Evolutionary conservation across 768 basidiomycete species (phyloP).

Genomic region (Suillus luteus): DNA sequence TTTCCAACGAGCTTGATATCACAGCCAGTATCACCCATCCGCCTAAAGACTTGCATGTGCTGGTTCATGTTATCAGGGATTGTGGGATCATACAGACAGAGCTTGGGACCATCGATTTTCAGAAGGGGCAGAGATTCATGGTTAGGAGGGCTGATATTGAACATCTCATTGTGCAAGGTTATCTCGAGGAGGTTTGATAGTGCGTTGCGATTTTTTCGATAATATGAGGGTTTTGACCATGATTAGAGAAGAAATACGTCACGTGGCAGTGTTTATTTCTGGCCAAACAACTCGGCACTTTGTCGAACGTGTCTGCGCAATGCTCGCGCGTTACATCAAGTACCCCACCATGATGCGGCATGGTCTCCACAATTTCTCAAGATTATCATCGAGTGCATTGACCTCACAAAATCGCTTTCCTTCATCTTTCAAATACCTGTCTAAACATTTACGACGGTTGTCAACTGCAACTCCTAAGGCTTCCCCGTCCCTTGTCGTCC

Average conservation of each 20-base stretch:
- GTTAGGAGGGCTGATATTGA: slow-evolving; percentile 89
- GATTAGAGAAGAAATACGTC: slow-evolving; percentile 7
- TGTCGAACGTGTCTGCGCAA: slow-evolving; percentile 1
- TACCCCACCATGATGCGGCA: slow-evolving; percentile 18
- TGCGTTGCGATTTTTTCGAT: slow-evolving; percentile 13
- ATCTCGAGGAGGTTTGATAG: slow-evolving; percentile 77
- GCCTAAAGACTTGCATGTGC: slow-evolving; percentile 87
- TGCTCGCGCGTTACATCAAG: neutral
- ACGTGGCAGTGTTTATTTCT: slow-evolving; percentile 24
- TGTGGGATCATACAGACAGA: slow-evolving; percentile 94
- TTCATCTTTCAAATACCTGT: neutral
- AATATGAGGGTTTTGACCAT: neutral
- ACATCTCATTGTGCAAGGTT: slow-evolving; percentile 91
- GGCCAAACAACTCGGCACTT: slow-evolving; percentile 27
- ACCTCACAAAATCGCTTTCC: neutral
- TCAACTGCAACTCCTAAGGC: slow-evolving; percentile 13
- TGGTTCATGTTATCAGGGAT: slow-evolving; percentile 84
- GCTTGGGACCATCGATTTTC: slow-evolving; percentile 86
- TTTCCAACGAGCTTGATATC: slow-evolving; percentile 85
- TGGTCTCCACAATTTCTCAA: slow-evolving; percentile 4
- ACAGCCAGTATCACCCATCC: slow-evolving; percentile 80
- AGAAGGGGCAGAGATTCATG: slow-evolving; percentile 87
- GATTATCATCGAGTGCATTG: neutral
- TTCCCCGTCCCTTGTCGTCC: slow-evolving; percentile 22
- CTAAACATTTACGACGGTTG: slow-evolving; percentile 11